A percentile compares a stretch with the other conserved stretches of the same genome.
phyloP scores from a whole-genome alignment of 768 basidiomycete species.

The Pleurotus platypus region DNA sequence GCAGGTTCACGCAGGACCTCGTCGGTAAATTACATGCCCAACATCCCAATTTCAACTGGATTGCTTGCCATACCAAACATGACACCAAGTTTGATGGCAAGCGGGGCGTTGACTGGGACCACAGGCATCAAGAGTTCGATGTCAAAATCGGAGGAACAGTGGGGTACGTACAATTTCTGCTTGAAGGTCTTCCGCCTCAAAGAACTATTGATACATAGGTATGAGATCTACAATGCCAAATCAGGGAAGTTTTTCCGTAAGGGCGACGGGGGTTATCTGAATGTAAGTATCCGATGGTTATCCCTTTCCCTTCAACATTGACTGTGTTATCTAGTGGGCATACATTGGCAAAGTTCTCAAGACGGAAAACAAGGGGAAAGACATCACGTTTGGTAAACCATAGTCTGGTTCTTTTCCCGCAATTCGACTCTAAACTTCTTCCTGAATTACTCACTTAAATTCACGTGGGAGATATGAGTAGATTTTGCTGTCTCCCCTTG shows the following conservation, averaged over 20 bases:
- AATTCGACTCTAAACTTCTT: not conserved
- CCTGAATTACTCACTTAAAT: not conserved
- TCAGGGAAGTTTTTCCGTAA: not conserved
- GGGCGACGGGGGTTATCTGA: constrained; percentile 4
- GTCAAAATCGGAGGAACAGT: constrained; percentile 9
- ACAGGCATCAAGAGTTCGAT: constrained; percentile 12
- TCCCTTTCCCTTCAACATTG: not conserved
- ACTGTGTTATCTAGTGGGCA: not conserved
- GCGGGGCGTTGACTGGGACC: constrained; percentile 9
- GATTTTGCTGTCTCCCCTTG: not conserved
- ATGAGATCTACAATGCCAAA: constrained; percentile 9
- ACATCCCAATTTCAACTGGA: constrained; percentile 10
- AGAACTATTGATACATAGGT: not conserved
- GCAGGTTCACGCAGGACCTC: not conserved
- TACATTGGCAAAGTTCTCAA: not conserved
- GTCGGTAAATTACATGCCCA: not conserved
- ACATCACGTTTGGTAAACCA: not conserved
- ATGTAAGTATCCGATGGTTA: not conserved
- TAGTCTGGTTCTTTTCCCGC: not conserved
- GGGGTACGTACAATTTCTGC: constrained; percentile 1
- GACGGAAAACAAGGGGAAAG: not conserved
- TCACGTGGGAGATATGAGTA: not conserved
- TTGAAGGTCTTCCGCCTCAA: not conserved
- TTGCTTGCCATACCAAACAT: constrained; percentile 10
- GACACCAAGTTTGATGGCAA: not conserved